Conservation (phyloP, 1,284 basidiomycete species). For the Trametes hirsuta region DNA sequence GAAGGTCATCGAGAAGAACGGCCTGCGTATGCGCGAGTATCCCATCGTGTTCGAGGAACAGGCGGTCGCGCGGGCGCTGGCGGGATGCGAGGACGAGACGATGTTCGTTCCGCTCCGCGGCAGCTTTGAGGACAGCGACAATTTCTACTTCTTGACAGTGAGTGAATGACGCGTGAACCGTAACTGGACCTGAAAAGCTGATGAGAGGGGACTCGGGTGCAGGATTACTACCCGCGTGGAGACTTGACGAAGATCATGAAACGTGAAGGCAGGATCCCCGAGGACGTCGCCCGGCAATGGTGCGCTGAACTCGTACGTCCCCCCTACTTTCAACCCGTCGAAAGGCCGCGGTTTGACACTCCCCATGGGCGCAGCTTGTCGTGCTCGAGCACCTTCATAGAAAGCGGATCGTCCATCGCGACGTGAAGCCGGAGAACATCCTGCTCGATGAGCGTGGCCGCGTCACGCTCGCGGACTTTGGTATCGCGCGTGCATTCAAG, state of each 20-base stretch:
- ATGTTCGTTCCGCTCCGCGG: slow-evolving; percentile 26
- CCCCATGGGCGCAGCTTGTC: slow-evolving; percentile 17
- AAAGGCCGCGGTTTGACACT: slow-evolving; percentile 46
- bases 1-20: slow-evolving; percentile 34
- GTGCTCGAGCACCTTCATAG: slow-evolving; percentile 45
- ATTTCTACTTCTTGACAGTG: slow-evolving; percentile 38
- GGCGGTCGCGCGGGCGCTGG: slow-evolving; percentile 14
- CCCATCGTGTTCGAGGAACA: slow-evolving; percentile 28
- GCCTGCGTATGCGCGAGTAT: slow-evolving; percentile 23
- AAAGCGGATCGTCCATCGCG: slow-evolving; percentile 41
- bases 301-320: slow-evolving; percentile 32
- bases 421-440: slow-evolving; percentile 62
- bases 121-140: slow-evolving; percentile 32
- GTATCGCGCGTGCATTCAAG: slow-evolving; percentile 56
- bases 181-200: neutral
- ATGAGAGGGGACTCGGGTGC: neutral
- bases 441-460: slow-evolving; percentile 67
- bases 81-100: neutral
- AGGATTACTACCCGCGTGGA: slow-evolving; percentile 31
- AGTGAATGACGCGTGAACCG: neutral
- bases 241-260: slow-evolving; percentile 28
- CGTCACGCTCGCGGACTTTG: slow-evolving; percentile 70
- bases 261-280: slow-evolving; percentile 19
- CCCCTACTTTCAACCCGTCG: slow-evolving; percentile 29
- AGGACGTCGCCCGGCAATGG: slow-evolving; percentile 22